Percentiles rank a stretch among this genome's conserved stretches.
These are phyloP conservation scores for Salisapilia sapeloensis DNA, from an alignment of 352 stramenopile genomes.

Conservation along the genomic window DNA sequence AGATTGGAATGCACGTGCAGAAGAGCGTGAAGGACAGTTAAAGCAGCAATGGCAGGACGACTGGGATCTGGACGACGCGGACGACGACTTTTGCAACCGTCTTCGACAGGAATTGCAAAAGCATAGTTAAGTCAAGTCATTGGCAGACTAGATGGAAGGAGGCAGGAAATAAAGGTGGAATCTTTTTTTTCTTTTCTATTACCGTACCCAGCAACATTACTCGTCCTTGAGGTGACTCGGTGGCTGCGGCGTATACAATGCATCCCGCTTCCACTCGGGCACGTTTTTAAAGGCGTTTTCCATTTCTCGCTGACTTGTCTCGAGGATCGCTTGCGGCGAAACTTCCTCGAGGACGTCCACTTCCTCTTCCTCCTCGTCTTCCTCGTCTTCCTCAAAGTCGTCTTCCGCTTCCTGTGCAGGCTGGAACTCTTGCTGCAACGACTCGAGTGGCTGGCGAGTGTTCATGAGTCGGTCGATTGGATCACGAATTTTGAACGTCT, in stretches of 20 bases:
- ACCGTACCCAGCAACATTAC: too few species aligned
- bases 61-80: conserved; percentile 85
- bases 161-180: background rate
- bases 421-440: conserved; percentile 36
- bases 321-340: conserved; percentile 23
- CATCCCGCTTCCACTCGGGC: conserved; percentile 73
- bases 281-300: conserved; percentile 10
- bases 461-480: conserved; percentile 72
- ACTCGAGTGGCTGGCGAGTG: conserved; percentile 46
- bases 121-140: conserved; percentile 22
- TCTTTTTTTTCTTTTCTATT: conserved; percentile 11
- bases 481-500: conserved; percentile 77
- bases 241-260: conserved; percentile 39
- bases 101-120: conserved; percentile 81
- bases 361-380: conserved; percentile 14
- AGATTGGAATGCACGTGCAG: conserved; percentile 47
- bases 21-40: conserved; percentile 69
- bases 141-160: conserved; percentile 2
- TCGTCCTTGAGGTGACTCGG: conserved; percentile 46
- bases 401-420: conserved; percentile 10
- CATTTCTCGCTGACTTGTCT: conserved; percentile 2
- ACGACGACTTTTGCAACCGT: conserved; percentile 88
- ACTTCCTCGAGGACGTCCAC: conserved; percentile 7
- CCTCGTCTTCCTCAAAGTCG: conserved; percentile 14
- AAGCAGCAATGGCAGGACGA: conserved; percentile 89